These are phyloP conservation scores for Dothideomycetidae sp. DNA, from an alignment of 2,329 filamentous ascomycete genomes.

Conservation along the genomic window DNA sequence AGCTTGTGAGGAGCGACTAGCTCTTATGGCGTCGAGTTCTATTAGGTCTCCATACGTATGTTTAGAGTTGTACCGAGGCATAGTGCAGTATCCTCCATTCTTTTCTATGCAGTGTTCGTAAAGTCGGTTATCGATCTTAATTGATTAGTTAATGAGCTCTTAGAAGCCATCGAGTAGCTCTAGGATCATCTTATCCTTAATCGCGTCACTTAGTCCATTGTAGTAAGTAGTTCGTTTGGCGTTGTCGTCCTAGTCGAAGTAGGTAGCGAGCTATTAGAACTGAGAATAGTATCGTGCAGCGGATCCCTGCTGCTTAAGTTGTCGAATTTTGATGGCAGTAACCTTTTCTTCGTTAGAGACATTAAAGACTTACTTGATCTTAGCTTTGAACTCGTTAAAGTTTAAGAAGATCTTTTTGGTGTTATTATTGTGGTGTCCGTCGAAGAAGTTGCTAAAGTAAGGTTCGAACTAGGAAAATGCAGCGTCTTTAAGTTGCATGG, in stretches of 20 bases:
- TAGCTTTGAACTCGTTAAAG: neutral
- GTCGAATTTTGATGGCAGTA: neutral
- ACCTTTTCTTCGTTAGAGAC: neutral
- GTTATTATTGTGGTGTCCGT: neutral
- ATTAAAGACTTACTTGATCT: slow-evolving; percentile 3
- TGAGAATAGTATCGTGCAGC: neutral
- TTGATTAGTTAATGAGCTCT: neutral
- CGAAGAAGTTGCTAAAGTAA: neutral
- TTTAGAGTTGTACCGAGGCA: neutral
- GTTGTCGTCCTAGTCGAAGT: neutral
- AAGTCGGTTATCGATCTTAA: slow-evolving; percentile 1
- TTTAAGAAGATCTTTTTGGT: neutral
- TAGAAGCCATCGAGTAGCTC: neutral
- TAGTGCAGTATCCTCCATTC: neutral
- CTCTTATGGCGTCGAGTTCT: neutral
- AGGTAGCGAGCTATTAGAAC: neutral
- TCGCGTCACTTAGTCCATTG: neutral
- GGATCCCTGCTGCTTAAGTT: neutral
- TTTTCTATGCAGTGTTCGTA: slow-evolving; percentile 1
- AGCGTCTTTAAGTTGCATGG: neutral
- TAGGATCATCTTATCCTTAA: slow-evolving; percentile 1
- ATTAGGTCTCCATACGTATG: neutral
- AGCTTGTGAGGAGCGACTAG: neutral
- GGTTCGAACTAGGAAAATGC: neutral
- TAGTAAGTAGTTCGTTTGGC: neutral